These are phyloP conservation scores for Phytopythium mirpurense DNA, from an alignment of 352 stramenopile species.

Conservation along the genomic window DNA sequence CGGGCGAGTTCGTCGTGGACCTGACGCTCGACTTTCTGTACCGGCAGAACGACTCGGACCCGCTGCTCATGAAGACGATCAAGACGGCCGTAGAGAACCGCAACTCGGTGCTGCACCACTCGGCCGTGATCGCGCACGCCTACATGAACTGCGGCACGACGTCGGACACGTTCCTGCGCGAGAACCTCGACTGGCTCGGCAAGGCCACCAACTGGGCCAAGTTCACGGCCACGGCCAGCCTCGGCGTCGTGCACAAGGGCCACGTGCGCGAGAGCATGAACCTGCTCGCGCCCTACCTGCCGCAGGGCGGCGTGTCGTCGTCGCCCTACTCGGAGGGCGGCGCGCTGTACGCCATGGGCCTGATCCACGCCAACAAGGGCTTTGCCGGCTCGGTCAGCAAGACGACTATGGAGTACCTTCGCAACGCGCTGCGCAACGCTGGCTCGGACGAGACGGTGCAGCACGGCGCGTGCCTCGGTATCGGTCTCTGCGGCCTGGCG, in stretches of 20 bases:
- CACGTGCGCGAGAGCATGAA: constrained; percentile 98
- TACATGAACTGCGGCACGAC: constrained; percentile 98
- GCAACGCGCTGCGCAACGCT: constrained; percentile 77
- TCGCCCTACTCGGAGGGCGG: constrained; percentile 97
- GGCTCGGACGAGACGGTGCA: constrained; percentile 96
- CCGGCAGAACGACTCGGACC: constrained; percentile 87
- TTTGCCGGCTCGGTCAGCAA: constrained; percentile 81
- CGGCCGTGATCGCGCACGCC: constrained; percentile 94
- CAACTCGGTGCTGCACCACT: constrained; percentile 97
- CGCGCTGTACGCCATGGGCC: constrained; percentile 96
- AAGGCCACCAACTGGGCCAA: constrained; percentile 99
- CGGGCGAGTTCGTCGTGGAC: constrained; percentile 89
- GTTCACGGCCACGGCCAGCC: constrained; percentile 96
- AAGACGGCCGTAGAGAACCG: constrained; percentile 92
- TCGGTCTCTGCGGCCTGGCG: constrained; percentile 94
- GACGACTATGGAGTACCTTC: constrained; percentile 82
- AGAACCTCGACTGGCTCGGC: constrained; percentile 99
- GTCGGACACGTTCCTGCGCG: constrained; percentile 95
- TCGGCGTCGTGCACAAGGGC: constrained; percentile 98
- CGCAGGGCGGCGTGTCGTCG: constrained; percentile 76
- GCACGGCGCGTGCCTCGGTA: constrained; percentile 96
- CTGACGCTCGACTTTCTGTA: constrained; percentile 93
- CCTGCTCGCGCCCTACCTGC: constrained; percentile 97
- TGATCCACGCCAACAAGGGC: constrained; percentile 98
- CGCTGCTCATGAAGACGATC: constrained; percentile 92